Base-by-base conservation (phyloP, 225 moss, liverwort and hornwort genomes). In the Marchantia paleacea region DNA sequence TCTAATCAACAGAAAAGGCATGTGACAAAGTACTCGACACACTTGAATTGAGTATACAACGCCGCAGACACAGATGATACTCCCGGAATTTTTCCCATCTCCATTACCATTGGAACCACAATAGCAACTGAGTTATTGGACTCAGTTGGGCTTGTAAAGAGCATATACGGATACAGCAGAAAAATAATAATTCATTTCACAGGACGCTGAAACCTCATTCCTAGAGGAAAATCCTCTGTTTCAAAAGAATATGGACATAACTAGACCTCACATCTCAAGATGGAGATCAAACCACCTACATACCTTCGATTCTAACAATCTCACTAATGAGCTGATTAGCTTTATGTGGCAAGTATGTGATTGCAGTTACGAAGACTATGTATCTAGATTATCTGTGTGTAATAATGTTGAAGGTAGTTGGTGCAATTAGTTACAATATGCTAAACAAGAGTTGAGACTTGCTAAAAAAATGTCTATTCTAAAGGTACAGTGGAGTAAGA, bases 241-340 rank as follows among this genome's bases (percentile, higher is more conserved):
- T 55, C 63, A 71, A 80, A 84, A 76, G 73, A 84, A 81, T 84
- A 72, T 81, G 77, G 78, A 73, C 78, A 80, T 65, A 65, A 76
- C 80, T 66, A 53, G 51, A 72, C 49, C 72, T 78, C 76, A 63
- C 53, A 77, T 72, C 80, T 48, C 28, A 61, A 53, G 20, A 72
- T 51, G 72, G 80, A 80, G 76, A 80, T 64, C 77, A 80, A 80
- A 66, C 72, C 48, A 74, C 54, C 74, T 77, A 50, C n/a, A 19
- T 47, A 76, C 61, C 57, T 53, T 73, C 81, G 62, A 72, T 58
- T 52, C 28, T 66, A 39, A 84, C 78, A 14, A 67, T 16, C 72
- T 26, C 20, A 76, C 62, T 49, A 28, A 65, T 64, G n/a, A 75
- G 7, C 1, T 52, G 22, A n/a, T 57, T 24, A 25, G 15, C 14